Base-by-base conservation (phyloP, 768 basidiomycete species). In the Russula lepida region DNA sequence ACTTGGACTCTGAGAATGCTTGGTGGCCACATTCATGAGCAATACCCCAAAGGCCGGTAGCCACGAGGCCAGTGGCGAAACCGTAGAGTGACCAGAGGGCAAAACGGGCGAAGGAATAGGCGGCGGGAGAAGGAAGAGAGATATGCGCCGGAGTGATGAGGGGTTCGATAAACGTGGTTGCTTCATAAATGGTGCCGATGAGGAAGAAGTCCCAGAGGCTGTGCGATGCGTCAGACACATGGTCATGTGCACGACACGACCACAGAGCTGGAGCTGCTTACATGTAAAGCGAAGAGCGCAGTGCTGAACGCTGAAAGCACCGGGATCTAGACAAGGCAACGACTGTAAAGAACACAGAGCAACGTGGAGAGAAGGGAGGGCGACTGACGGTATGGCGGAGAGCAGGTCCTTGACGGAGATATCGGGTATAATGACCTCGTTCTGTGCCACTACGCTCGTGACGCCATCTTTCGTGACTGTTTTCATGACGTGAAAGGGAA, bases 1-100 rank as follows among this genome's bases (percentile, higher is more conserved):
- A 71, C 77, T 95, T 95, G 56, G 86, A 94, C 66, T 93, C 86
- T 1, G 94, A 98, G 79, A 92, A 99, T 0, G 91, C 89, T 73
- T 95, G 93, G 73, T 99, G 95, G 32, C 95, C 95, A 68, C 92
- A 94, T 74, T 98, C 94, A 70, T 95, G 93, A 49, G 87, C 94
- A 61, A 95, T 77, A 65, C 94, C 88, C 95, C 95, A 98, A 54
- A 98, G 77, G 62, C 95, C 95, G 21, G 95, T 98, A 5, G 80
- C 86, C 62, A 93, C 89, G 32, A 95, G 83, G 57, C 95, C 94
- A 6, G 86, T 75, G 70, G 81, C 82, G 75, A 95, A 89, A 32
- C 84, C 79, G 73, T 95, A 95, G 47, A 89, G 65, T 2, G 86
- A 77, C 92, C 92, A 95, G 33, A 93, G 68, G 0, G 83, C 76